Base-by-base conservation (phyloP, 129 eudicot species). In the Artemisia tridentata region DNA sequence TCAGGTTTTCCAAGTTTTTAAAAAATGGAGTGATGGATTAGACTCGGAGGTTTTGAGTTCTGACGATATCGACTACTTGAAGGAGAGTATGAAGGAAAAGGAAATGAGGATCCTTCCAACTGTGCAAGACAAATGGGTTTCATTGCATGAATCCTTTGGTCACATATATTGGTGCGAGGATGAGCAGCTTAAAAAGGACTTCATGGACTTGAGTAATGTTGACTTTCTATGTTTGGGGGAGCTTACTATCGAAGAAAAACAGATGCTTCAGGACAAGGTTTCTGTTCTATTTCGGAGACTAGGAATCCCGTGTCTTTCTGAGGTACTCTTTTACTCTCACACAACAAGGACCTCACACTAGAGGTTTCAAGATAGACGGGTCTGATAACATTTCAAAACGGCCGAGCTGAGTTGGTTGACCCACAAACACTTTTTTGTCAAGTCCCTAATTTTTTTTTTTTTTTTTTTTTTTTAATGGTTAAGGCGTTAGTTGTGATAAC, bases 151-250 rank as follows among this genome's bases (percentile, higher is more conserved):
- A 34, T 85, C 86, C 1, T 83, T 74, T 80, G 95, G 97, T 59
- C 82, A 85, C 18, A 21, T 88, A 29, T 88, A 96, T 78, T 91
- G 96, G 96, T 88, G 78, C 56, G 83, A 88, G 59, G 96, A 91
- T 66, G 90, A 88, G 25, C 61, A 72, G 20, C 72, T 91, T 45
- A 80, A 69, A 75, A 78, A 79, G 68, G 96, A 91, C 71, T 91
- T 91, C 73, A 78, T 79, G 78, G 75, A 85, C 71, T 74, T 71
- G 23, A 83, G 76, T 53, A 83, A 85, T 76, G 69, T 91, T 58
- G 85, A 88, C 67, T 84, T 86, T 69, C 67, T 91, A 16, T 75
- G 64, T 59, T 85, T 91, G 53, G 89, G 88, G 17, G 80, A 87
- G 41, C 84, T 84, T 63, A 70, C 13, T 45, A 67, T 76, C 45